Conservation (phyloP, 768 basidiomycete species). For the Trametes cinnabarina region DNA sequence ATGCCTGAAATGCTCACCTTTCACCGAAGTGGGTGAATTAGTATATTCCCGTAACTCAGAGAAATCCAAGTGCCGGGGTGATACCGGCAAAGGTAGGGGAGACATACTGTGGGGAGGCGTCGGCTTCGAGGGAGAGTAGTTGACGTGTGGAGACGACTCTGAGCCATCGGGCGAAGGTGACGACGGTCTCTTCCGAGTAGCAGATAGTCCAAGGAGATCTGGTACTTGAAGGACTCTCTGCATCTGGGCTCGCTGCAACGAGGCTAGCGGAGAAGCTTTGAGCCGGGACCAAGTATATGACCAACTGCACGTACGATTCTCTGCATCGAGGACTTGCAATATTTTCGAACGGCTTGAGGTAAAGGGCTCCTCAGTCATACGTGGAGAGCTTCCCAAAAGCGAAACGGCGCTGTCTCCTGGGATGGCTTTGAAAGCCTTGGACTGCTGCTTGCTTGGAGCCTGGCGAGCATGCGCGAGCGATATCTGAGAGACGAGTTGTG, state of each 20-base stretch:
- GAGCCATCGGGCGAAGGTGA: neutral
- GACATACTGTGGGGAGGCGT: no score
- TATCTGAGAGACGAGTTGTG: constrained; percentile 14
- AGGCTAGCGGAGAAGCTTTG: neutral
- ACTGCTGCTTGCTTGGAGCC: neutral
- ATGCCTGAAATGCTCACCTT: no score
- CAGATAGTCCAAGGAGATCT: constrained; percentile 9
- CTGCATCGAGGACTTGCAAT: constrained; percentile 9
- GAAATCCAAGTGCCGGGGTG: no score
- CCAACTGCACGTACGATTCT: neutral
- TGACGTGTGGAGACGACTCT: neutral
- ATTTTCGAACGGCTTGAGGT: constrained; percentile 5
- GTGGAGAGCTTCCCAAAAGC: neutral
- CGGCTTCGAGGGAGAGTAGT: no score
- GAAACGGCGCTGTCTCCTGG: neutral
- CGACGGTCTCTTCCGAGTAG: neutral
- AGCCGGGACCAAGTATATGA: neutral
- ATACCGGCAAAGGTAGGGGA: no score
- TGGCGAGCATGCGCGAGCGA: constrained; percentile 26
- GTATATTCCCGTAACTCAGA: no score
- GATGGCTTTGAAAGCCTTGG: neutral
- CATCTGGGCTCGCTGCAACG: neutral
- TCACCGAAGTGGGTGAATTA: no score
- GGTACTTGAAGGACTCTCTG: constrained; percentile 5
- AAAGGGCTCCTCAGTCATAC: neutral